phyloP scores from a whole-genome alignment of 495 filamentous ascomycete genomes.

The Apiosordaria backusii region DNA sequence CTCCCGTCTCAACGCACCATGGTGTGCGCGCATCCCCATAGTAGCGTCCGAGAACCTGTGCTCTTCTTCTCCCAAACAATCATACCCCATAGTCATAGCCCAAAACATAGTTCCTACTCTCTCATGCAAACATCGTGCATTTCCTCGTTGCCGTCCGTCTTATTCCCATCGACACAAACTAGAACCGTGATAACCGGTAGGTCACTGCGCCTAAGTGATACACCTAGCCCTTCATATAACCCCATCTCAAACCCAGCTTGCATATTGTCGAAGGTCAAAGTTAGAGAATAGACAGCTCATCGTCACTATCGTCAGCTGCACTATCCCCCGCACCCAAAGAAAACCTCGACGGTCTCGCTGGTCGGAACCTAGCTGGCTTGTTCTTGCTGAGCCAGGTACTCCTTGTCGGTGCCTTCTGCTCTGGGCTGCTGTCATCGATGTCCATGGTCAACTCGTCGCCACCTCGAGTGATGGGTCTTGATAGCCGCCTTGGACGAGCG shows the following conservation, averaged over 20 bases:
- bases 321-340: slow-evolving; percentile 3
- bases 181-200: neutral
- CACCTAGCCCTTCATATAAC: too few relatives aligned
- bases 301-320: slow-evolving; percentile 15
- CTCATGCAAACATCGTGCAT: neutral
- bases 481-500: slow-evolving; percentile 13
- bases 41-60: too few relatives aligned
- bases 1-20: neutral
- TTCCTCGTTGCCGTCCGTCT: neutral
- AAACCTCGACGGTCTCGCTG: slow-evolving; percentile 5
- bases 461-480: slow-evolving; percentile 9
- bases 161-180: neutral
- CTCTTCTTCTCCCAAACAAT: neutral
- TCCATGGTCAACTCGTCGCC: slow-evolving; percentile 16
- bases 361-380: slow-evolving; percentile 12
- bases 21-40: neutral
- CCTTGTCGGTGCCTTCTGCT: neutral
- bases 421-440: neutral
- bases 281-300: slow-evolving; percentile 17
- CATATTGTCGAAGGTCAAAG: neutral
- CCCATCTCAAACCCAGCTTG: slow-evolving; percentile 4
- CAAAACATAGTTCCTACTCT: neutral
- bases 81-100: neutral
- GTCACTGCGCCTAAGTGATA: too few relatives aligned
- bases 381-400: slow-evolving; percentile 8